Base-by-base conservation (phyloP, 78 protist species). In the Emiliania huxleyi region DNA sequence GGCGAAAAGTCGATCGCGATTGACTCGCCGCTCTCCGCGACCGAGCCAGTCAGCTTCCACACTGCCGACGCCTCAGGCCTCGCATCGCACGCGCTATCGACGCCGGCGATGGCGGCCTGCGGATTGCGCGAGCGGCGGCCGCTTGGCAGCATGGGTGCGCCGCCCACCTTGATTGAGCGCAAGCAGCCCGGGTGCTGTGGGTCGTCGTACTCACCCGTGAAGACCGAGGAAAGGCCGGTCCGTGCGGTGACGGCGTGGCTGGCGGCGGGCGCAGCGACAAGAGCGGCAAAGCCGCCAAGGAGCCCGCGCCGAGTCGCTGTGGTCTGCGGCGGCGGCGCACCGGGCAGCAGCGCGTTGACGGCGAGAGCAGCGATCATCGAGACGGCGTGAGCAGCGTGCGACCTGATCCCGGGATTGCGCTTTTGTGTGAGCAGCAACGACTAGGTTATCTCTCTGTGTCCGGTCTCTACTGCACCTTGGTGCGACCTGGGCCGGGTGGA, bases 1-100 rank as follows among this genome's bases (percentile, higher is more conserved):
- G 91, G 91, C 8, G 91, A 49, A 43, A 87, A 87, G 75, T 87
- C 91, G 44, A 87, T 55, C 23, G 33, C 48, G 44, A 87, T 87
- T 5, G 26, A 5, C 49, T 87, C 73, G 35, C 69, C 91, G 21
- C 18, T 42, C 73, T 52, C 91, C 35, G 37, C 0, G 44, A 87
- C 42, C 38, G 18, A 52, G 45, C 91, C 91, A 33, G n/a, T 33
- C 42, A 87, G 91, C 73, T 37, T 87, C 91, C 91, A 87, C 69
- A 44, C 38, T 40, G 15, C 62, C 29, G 62, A 8, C 8, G 62
- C 62, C 8, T 52, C 62, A 8, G 62, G 29, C 15, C 62, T 52
- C 15, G 29, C 62, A 52, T 52, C 62, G 62, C 62, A 19, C 62
- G 15, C 62, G 29, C 15, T 52, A 15, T 52, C 62, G 15, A 52